Percentiles rank a stretch among this genome's conserved stretches.
phyloP scores from a whole-genome alignment of 2,329 filamentous ascomycete genomes.

The Thelonectria blattea region DNA sequence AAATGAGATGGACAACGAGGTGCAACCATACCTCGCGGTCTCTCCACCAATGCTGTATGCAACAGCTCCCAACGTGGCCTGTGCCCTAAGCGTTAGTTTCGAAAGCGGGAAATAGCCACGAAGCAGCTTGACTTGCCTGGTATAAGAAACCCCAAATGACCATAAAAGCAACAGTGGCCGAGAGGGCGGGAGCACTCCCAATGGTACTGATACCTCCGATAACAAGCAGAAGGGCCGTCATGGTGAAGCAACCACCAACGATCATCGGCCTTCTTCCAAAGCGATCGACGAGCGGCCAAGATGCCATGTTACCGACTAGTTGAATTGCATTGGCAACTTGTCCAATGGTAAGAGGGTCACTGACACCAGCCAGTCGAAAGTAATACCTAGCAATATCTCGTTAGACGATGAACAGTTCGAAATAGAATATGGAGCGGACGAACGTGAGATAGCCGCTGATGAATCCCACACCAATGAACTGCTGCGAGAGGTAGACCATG shows the following conservation, averaged over 20 bases:
- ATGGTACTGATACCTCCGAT: constrained; percentile 42
- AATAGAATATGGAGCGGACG: not conserved
- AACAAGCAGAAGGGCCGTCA: constrained; percentile 38
- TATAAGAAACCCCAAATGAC: constrained; percentile 38
- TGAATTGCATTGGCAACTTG: constrained; percentile 40
- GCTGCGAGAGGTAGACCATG: constrained; percentile 42
- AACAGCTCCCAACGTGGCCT: constrained; percentile 38
- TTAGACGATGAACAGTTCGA: not conserved
- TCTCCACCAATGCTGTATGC: constrained; percentile 42
- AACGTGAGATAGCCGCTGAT: constrained; percentile 39
- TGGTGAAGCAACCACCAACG: constrained; percentile 36
- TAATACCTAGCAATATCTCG: constrained; percentile 25
- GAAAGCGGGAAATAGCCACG: not conserved
- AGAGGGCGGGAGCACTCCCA: constrained; percentile 26
- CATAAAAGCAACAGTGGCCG: constrained; percentile 39
- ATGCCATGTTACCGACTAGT: constrained; percentile 39
- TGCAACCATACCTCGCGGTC: constrained; percentile 32
- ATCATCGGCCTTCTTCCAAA: constrained; percentile 40
- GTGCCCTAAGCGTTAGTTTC: not conserved
- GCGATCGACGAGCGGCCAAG: constrained; percentile 40
- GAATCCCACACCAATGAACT: constrained; percentile 41
- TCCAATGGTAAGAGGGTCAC: constrained; percentile 37
- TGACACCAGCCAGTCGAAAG: constrained; percentile 35
- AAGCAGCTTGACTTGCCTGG: constrained; percentile 21
- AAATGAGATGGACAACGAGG: too few species aligned